Base-by-base conservation (phyloP, 257 asterid genomes). In the Solanum peruvianum region DNA sequence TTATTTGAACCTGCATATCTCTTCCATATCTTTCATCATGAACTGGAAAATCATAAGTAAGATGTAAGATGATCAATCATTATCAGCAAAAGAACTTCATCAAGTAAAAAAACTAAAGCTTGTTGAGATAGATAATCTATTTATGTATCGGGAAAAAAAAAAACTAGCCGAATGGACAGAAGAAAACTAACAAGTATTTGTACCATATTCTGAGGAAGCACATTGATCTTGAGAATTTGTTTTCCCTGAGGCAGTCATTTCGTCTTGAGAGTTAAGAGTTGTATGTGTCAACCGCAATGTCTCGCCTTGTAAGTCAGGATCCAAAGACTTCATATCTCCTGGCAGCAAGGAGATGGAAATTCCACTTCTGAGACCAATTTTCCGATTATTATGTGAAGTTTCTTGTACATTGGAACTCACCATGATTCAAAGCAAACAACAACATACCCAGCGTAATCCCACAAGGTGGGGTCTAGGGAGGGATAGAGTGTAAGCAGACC, bases 131-230 rank as follows among this genome's bases (percentile, higher is more conserved):
- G 42, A 23, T 5, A 41, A 33, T 21, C 52, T 21, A 44, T 7
- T 25, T 85, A 52, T 25, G 52, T 33, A 20, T 70, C 66, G 33
- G 20, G 3, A 66, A 41, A 56, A 29, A 21, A 21, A 56, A 67
- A 42, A 67, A 42, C 66, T 67, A 5, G 80, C 82, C 67, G 11
- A 67, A 67, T 67, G 21, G 45, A 67, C 62, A 64, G 33, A 85
- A 44, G 11, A 56, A 82, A 44, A 10, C 27, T 45, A 81, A 25
- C 31, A 52, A 49, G 71, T 23, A 42, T 70, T 72, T 73, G 49
- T 91, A 94, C 98, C 95, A 37, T 96, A 92, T 86, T 91, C 97
- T 35, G 98, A 91, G n/a, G 98, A 95, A 85, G 92, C 91, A 18
- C 91, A 87, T 76, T 91, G 98, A 90, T 92, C 97, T 87, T 90